Base-by-base conservation (phyloP, 108 stramenopile genomes). In the Aurantiochytrium sp. region DNA sequence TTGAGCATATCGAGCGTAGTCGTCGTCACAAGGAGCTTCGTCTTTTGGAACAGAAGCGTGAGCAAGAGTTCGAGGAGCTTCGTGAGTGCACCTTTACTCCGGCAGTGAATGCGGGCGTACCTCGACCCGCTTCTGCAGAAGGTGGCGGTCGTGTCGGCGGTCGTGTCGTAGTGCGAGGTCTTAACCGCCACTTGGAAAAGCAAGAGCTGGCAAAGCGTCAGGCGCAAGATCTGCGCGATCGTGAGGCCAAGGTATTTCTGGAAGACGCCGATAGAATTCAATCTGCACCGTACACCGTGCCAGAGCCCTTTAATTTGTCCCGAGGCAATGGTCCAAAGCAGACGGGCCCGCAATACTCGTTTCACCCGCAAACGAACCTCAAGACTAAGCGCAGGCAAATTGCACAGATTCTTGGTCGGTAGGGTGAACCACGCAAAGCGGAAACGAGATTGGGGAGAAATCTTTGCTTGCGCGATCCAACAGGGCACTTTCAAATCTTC, bases 231-330 rank as follows among this genome's bases (percentile, higher is more conserved):
- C 76, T 21, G 49, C 76, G 76, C 45, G 23, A 83, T n/a, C 45
- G 76, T 16, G 76, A 83, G 28, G 76, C 76, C 44, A 83, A 53
- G 51, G 76, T 53, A 6, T 83, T 83, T 83, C 76, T 83, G 0
- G 49, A 83, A 83, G 76, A 83, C 51, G 51, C 76, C n/a, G 23
- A 47, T 23, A 47, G 51, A 6, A 83, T 83, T 23, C 76, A 23
- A 18, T 45, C 76, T 21, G 76, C 44, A 4, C 76, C 76, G n/a
- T 83, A 83, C 76, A 83, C 76, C 10, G 51, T 83, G n/a, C 76
- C 76, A 3, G 49, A 83, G 76, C 76, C 76, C n/a, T 83, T 83
- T 23, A 83, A 83, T 12, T 45, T 83, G n/a, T 83, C 76, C 49
- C 23, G 49, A 35, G 12, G 76, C 45, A 83, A 47, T 18, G 64